phyloP scores from a whole-genome alignment of 2,329 filamentous ascomycete genomes.

The Fusarium newnesense region DNA sequence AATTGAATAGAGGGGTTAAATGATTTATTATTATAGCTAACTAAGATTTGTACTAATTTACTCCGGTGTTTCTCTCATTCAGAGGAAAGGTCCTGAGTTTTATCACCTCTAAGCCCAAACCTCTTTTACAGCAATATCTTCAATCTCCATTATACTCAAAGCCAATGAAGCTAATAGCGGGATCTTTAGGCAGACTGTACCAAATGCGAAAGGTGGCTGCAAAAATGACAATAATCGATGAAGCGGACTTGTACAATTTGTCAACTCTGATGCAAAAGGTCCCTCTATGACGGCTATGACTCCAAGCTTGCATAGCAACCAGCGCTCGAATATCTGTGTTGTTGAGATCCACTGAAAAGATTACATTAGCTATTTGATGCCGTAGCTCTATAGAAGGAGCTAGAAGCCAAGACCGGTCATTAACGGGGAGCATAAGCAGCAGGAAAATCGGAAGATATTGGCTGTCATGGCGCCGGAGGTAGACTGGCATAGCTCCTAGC shows the following conservation, averaged over 20 bases:
- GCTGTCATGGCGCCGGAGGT: neutral
- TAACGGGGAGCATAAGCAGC: too few relatives aligned
- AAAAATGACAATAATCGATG: neutral
- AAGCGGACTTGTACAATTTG: neutral
- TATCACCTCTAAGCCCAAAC: too few relatives aligned
- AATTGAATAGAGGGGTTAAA: too few relatives aligned
- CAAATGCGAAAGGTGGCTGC: neutral
- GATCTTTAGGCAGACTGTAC: neutral
- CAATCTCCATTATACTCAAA: neutral
- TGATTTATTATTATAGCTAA: too few relatives aligned
- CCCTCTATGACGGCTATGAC: too few relatives aligned
- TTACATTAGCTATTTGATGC: neutral
- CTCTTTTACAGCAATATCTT: neutral
- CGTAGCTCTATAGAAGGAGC: neutral
- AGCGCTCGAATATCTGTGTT: neutral
- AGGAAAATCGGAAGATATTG: too few relatives aligned
- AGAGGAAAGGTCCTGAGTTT: neutral
- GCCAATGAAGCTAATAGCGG: neutral
- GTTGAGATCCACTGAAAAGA: neutral
- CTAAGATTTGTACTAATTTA: neutral
- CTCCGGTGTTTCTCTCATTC: neutral
- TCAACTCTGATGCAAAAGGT: neutral
- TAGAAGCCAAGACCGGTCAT: neutral
- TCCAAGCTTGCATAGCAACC: neutral
- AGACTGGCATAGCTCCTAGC: too few relatives aligned